Percentiles rank a stretch among this genome's conserved stretches.
Evolutionary conservation across 495 filamentous ascomycete genomes (phyloP).

Genomic region (Clohesyomyces aquaticus): DNA sequence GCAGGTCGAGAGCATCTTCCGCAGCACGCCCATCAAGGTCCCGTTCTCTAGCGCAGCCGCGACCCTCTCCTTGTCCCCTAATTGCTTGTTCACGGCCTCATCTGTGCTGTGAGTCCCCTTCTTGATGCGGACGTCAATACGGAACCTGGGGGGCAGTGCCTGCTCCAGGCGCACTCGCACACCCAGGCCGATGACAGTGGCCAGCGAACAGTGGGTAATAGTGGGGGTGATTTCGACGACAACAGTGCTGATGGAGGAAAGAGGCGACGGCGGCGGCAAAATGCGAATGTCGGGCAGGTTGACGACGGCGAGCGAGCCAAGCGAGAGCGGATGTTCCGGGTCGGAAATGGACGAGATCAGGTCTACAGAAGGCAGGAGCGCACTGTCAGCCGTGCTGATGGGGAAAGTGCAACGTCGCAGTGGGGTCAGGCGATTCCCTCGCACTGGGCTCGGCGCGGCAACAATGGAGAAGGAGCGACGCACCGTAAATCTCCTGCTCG

Average conservation of each 20-base stretch:
- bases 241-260: conserved; percentile 57
- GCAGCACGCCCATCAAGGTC: conserved; percentile 80
- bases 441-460: neutral
- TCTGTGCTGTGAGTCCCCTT: conserved; percentile 93
- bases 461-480: conserved; percentile 34
- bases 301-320: conserved; percentile 90
- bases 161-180: conserved; percentile 90
- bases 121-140: conserved; percentile 91
- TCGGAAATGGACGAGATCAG: conserved; percentile 92
- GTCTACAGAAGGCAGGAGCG: conserved; percentile 57
- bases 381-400: conserved; percentile 31
- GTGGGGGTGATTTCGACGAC: conserved; percentile 88
- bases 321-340: conserved; percentile 91
- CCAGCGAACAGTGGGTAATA: conserved; percentile 93
- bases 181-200: conserved; percentile 94
- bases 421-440: conserved; percentile 7
- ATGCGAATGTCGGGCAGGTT: conserved; percentile 90
- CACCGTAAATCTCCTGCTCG: conserved; percentile 95
- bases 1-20: conserved; percentile 92
- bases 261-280: conserved; percentile 55
- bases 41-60: conserved; percentile 94
- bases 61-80: conserved; percentile 94
- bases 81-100: conserved; percentile 93
- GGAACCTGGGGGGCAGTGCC: conserved; percentile 86
- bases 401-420: neutral